Base-by-base conservation (phyloP, 73 alveolate species). In the Breviolum minutum region DNA sequence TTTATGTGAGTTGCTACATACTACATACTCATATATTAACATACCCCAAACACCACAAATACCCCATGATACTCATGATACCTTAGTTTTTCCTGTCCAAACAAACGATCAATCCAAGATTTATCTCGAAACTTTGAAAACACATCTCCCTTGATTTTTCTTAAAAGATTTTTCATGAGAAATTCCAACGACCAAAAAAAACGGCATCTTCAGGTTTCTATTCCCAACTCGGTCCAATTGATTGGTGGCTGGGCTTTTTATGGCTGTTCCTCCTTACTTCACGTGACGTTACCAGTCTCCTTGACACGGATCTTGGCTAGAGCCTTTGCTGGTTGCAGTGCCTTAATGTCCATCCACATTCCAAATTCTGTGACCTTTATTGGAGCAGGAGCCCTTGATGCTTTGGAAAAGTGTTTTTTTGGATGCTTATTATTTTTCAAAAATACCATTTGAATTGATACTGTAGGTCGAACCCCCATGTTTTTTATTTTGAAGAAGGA, bases 241-340 rank as follows among this genome's bases (percentile, higher is more conserved):
- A 77, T 77, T n/a, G 86, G 86, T 77, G 86, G 86, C 62, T 77
- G 86, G 86, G 86, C 86, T 63, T 77, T 77, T 26, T 60, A 60
- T 26, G 62, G 86, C 63, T 77, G 86, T 29, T 29, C 63, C 86
- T 77, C 86, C 24, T 30, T 77, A 63, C 61, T 77, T 22, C 86
- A 32, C 71, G 5, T 81, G 90, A 81, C 90, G 90, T 32, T 81
- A 32, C 90, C 90, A 0, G 11, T 14, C 71, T 81, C 90, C 8
- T 4, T 81, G 71, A 81, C 66, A 40, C 90, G 90, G 40, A 40
- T 81, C 40, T 29, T 81, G 71, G 90, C 90, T 13, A 66, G 90
- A 16, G 90, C 90, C 40, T 81, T 81, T 16, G 90, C 40, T 19
- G 30, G 70, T 32, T 81, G 90, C 90, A 81, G 26, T 48, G 26